phyloP scores from a whole-genome alignment of 2,329 filamentous ascomycete species.

The Mariannaea elegans region DNA sequence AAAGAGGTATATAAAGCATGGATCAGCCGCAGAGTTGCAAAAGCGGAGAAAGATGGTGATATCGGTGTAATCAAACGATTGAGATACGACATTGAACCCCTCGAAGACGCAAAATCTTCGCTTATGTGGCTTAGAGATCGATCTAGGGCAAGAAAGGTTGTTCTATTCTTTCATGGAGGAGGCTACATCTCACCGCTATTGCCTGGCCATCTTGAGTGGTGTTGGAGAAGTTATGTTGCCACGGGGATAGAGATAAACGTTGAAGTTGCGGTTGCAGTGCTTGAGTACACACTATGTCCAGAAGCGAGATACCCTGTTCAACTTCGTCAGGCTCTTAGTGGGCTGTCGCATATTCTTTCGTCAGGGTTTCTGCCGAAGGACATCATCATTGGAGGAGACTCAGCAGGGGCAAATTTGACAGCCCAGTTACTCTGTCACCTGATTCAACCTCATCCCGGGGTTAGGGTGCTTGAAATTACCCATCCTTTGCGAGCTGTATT shows the following conservation, averaged over 20 bases:
- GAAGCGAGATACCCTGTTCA: conserved; percentile 39
- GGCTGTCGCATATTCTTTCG: conserved; percentile 30
- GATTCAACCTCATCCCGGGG: conserved; percentile 38
- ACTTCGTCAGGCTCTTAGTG: conserved; percentile 39
- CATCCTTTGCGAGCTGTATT: conserved; percentile 42
- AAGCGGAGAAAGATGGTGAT: not conserved
- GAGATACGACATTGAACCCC: conserved; percentile 11
- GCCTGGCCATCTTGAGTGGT: not conserved
- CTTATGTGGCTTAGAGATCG: conserved; percentile 12
- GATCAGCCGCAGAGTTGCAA: not conserved
- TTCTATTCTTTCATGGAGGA: conserved; percentile 1
- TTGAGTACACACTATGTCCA: conserved; percentile 44
- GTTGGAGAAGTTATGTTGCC: not conserved
- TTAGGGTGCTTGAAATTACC: conserved; percentile 24
- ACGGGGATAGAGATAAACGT: conserved; percentile 7
- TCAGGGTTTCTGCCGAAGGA: conserved; percentile 34
- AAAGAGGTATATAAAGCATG: conserved; percentile 12
- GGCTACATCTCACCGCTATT: not conserved
- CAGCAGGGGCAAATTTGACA: conserved; percentile 45
- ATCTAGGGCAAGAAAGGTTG: not conserved
- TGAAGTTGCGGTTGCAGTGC: conserved; percentile 35
- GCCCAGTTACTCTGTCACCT: conserved; percentile 43
- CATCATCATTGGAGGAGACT: conserved; percentile 46
- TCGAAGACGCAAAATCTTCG: conserved; percentile 5
- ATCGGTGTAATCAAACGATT: not conserved